phyloP scores from a whole-genome alignment of 805 yeast species.

The Sugiyamaella qingdaonensis region DNA sequence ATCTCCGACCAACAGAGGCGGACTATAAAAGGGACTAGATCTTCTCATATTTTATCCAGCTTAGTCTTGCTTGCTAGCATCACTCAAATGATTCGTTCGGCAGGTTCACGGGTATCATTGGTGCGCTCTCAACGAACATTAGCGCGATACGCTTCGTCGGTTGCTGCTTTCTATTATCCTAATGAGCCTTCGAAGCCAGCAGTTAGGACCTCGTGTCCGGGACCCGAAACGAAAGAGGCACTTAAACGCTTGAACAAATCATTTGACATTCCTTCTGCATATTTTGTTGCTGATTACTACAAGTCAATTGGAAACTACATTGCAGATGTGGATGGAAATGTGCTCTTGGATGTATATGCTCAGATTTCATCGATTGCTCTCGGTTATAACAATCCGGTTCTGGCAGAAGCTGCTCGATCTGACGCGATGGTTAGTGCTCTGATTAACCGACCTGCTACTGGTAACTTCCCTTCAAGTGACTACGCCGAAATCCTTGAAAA shows the following conservation, averaged over 20 bases:
- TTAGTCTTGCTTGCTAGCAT: background rate
- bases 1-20: background rate
- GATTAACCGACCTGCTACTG: constrained; percentile 80
- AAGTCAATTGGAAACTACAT: constrained; percentile 77
- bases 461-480: constrained; percentile 73
- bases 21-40: background rate
- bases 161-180: constrained; percentile 20
- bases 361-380: constrained; percentile 83
- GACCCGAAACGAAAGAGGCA: constrained; percentile 59
- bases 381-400: constrained; percentile 81
- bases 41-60: background rate
- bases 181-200: constrained; percentile 72
- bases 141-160: constrained; percentile 10
- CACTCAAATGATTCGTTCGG: constrained; percentile 13
- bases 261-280: constrained; percentile 68
- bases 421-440: constrained; percentile 68
- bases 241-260: constrained; percentile 53
- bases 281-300: constrained; percentile 71
- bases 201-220: constrained; percentile 66
- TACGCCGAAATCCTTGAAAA: constrained; percentile 45
- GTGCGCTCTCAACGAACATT: constrained; percentile 5
- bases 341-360: constrained; percentile 67
- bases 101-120: constrained; percentile 4
- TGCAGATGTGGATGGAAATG: constrained; percentile 76
- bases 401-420: constrained; percentile 62